A percentile compares a stretch with the other conserved stretches of the same genome.
These are phyloP conservation scores for Escallonia rubra DNA, from an alignment of 129 eudicot genomes.

Conservation along the genomic window DNA sequence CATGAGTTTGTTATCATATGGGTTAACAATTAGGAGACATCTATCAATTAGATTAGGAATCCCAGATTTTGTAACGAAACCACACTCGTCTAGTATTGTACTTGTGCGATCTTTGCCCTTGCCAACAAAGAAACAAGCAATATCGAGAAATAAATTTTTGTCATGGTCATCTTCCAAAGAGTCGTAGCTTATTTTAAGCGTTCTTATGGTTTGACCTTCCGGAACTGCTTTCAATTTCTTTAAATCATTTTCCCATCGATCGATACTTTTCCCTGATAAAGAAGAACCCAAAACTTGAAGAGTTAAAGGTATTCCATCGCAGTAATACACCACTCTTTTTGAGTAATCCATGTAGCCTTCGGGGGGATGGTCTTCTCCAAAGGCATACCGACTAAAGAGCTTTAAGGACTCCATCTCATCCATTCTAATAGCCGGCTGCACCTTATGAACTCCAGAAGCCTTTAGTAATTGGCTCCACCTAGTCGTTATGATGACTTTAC, in stretches of 20 bases:
- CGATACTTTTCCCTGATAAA: not conserved
- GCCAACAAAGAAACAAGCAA: slow-evolving; percentile 1
- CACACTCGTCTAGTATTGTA: not conserved
- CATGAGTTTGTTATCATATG: too few species aligned
- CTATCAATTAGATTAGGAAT: not conserved
- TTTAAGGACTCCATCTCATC: not conserved
- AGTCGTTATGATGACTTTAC: not conserved
- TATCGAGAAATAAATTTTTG: not conserved
- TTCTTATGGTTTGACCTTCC: too few species aligned
- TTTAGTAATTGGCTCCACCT: not conserved
- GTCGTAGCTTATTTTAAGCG: not conserved
- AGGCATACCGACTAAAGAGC: not conserved
- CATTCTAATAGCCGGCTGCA: not conserved
- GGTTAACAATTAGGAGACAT: not conserved
- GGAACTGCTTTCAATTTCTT: not conserved
- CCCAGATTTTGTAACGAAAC: not conserved
- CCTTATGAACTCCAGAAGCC: not conserved
- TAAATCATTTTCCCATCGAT: not conserved
- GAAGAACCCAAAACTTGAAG: not conserved
- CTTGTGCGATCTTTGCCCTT: not conserved
- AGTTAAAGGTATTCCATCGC: not conserved
- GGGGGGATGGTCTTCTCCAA: not conserved
- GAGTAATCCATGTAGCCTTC: not conserved
- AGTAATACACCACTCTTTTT: not conserved
- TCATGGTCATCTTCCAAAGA: slow-evolving; percentile 2